Evolutionary conservation across 2,329 filamentous ascomycete species (phyloP).

Genomic region (Hypoxylon sp.): DNA sequence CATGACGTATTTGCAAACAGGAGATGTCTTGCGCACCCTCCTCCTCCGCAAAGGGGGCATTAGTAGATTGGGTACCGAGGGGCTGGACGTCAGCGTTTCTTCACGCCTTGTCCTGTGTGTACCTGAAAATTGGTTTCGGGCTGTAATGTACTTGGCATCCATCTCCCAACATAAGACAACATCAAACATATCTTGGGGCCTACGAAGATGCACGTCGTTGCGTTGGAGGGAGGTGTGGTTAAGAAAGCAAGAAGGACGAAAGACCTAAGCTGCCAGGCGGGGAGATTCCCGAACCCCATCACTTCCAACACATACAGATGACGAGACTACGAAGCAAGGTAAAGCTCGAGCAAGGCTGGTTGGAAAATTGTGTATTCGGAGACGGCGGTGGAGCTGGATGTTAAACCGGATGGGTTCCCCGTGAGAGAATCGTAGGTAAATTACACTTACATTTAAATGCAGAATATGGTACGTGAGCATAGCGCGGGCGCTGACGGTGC

Average conservation of each 20-base stretch:
- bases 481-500: slow-evolving; percentile 4
- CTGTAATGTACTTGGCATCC: slow-evolving; percentile 6
- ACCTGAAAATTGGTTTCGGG: slow-evolving; percentile 8
- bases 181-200: slow-evolving; percentile 20
- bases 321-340: slow-evolving; percentile 26
- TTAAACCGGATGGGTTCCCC: slow-evolving; percentile 30
- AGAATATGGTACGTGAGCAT: not conserved
- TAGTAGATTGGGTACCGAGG: slow-evolving; percentile 21
- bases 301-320: slow-evolving; percentile 14
- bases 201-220: slow-evolving; percentile 11
- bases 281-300: slow-evolving; percentile 25
- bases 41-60: slow-evolving; percentile 17
- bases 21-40: not conserved
- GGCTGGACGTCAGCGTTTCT: slow-evolving; percentile 11
- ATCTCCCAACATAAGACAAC: slow-evolving; percentile 14
- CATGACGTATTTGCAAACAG: slow-evolving; percentile 32
- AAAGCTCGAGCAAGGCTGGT: slow-evolving; percentile 26
- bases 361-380: slow-evolving; percentile 21
- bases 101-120: slow-evolving; percentile 7
- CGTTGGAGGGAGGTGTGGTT: slow-evolving; percentile 9
- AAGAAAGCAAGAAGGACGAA: slow-evolving; percentile 16
- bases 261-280: slow-evolving; percentile 12
- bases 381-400: slow-evolving; percentile 27
- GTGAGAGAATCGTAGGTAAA: slow-evolving; percentile 7
- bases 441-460: slow-evolving; percentile 24